phyloP scores from a whole-genome alignment of 1,284 basidiomycete species.

The Prillingera fragicola region DNA sequence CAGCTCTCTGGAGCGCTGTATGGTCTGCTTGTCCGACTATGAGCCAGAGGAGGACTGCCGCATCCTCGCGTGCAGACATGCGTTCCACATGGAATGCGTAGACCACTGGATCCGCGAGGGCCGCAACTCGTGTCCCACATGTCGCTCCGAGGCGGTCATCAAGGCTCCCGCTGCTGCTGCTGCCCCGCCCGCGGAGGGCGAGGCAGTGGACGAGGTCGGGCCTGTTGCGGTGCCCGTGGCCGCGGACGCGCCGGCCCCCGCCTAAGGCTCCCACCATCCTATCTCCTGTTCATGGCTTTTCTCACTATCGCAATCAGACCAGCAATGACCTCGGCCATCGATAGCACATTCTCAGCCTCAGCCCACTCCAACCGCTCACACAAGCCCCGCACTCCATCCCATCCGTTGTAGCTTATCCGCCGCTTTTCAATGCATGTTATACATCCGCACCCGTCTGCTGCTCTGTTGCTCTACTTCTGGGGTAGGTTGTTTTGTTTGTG shows the following conservation, averaged over 20 bases:
- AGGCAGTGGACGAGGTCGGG: slow-evolving; percentile 87
- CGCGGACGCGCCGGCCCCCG: background rate
- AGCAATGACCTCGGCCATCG: too few relatives aligned
- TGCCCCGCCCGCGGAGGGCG: background rate
- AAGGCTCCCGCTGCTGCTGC: background rate
- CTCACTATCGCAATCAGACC: too few relatives aligned
- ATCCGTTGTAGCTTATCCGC: background rate
- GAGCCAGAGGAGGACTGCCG: slow-evolving; percentile 66
- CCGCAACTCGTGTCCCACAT: slow-evolving; percentile 85
- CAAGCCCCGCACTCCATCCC: background rate
- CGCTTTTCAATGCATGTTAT: slow-evolving; percentile 15
- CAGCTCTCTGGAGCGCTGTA: slow-evolving; percentile 64
- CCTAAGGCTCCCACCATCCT: too few relatives aligned
- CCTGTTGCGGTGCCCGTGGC: slow-evolving; percentile 51
- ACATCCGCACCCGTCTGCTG: slow-evolving; percentile 1
- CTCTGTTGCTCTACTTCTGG: slow-evolving; percentile 1
- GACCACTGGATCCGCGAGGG: slow-evolving; percentile 78
- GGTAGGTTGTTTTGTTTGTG: background rate
- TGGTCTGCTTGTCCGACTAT: slow-evolving; percentile 78
- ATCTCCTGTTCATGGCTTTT: too few relatives aligned
- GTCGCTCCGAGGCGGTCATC: slow-evolving; percentile 45
- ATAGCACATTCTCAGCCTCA: too few relatives aligned
- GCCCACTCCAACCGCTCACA: too few relatives aligned
- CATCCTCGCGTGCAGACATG: slow-evolving; percentile 72
- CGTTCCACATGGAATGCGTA: slow-evolving; percentile 77